These are phyloP conservation scores for Pinus tabuliformis DNA, from an alignment of 75 land plant species.

Conservation along the genomic window DNA sequence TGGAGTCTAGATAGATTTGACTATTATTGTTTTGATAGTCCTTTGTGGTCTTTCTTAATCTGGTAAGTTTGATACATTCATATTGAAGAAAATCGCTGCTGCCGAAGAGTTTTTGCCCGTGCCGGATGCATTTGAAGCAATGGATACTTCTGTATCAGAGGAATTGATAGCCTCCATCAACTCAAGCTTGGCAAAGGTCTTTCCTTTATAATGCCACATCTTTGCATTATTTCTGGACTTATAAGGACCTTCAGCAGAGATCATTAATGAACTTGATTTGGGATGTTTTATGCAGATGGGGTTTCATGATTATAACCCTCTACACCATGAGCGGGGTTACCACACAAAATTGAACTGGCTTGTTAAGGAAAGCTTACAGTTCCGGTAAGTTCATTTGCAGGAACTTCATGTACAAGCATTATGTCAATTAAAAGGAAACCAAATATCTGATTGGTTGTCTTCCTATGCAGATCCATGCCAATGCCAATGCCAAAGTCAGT, in stretches of 20 bases:
- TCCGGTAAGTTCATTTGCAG: conserved; percentile 36
- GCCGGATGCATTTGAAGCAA: conserved; percentile 22
- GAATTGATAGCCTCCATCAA: conserved; percentile 45
- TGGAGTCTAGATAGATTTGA: background rate
- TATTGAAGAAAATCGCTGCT: conserved; percentile 63
- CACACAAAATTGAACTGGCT: conserved; percentile 62
- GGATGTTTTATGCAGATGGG: conserved; percentile 41
- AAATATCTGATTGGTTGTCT: background rate
- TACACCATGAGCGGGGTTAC: conserved; percentile 63
- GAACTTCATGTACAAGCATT: background rate
- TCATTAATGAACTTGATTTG: background rate
- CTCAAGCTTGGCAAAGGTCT: conserved; percentile 48
- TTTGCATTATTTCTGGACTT: conserved; percentile 4
- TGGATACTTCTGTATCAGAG: conserved; percentile 12
- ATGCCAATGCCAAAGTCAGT: conserved; percentile 5
- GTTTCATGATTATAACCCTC: conserved; percentile 55
- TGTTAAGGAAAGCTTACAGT: conserved; percentile 72
- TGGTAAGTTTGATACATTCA: background rate
- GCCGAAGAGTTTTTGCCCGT: conserved; percentile 59
- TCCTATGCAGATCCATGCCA: background rate
- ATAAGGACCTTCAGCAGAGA: background rate
- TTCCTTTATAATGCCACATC: background rate
- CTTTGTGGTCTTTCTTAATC: conserved; percentile 6
- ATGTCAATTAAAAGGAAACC: background rate
- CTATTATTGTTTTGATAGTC: background rate